Evolutionary conservation across 2,329 filamentous ascomycete genomes (phyloP).

Genomic region (Thielaviopsis cerberus): DNA sequence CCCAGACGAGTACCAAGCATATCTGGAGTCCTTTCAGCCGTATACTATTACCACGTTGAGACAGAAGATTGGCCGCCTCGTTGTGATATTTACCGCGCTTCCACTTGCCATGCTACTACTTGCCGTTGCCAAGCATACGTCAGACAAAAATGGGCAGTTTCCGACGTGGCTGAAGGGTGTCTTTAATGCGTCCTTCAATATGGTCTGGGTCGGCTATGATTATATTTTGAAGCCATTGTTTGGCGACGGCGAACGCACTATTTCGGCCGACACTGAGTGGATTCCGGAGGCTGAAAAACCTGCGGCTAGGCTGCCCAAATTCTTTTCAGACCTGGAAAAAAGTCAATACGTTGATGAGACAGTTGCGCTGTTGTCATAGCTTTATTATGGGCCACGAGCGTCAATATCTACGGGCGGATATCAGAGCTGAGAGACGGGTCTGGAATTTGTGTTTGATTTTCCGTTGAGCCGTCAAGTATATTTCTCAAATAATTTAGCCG

Average conservation of each 20-base stretch:
- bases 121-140: slow-evolving; percentile 25
- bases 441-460: neutral
- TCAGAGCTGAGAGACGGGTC: neutral
- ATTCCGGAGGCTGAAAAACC: neutral
- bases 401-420: no score
- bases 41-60: slow-evolving; percentile 50
- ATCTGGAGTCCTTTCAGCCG: slow-evolving; percentile 48
- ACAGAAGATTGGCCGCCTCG: slow-evolving; percentile 49
- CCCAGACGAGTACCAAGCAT: slow-evolving; percentile 57
- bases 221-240: slow-evolving; percentile 39
- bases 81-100: slow-evolving; percentile 36
- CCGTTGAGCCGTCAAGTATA: neutral
- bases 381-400: neutral
- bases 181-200: slow-evolving; percentile 25
- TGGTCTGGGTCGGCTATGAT: slow-evolving; percentile 29
- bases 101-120: slow-evolving; percentile 36
- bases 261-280: slow-evolving; percentile 1
- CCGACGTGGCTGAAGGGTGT: slow-evolving; percentile 45
- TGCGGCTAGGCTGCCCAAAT: neutral
- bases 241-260: slow-evolving; percentile 67
- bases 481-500: neutral
- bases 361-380: neutral
- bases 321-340: neutral
- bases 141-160: slow-evolving; percentile 45
- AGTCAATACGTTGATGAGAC: neutral